These are phyloP conservation scores for Dioscorea dumetorum DNA, from an alignment of 106 monocot genomes.

Conservation along the genomic window DNA sequence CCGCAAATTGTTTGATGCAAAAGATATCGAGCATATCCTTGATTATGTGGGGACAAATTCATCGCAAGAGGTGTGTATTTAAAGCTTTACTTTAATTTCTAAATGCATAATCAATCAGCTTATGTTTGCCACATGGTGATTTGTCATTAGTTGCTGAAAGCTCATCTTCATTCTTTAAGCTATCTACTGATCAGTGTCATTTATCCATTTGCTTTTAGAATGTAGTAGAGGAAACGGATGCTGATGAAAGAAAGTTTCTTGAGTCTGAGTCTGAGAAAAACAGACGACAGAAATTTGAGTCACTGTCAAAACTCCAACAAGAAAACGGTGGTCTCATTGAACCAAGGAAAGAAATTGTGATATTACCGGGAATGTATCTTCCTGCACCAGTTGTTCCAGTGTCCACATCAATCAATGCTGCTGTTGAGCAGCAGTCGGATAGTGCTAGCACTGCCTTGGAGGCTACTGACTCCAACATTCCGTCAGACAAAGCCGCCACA, in stretches of 20 bases:
- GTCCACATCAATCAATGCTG: conserved; percentile 5
- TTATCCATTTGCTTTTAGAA: conserved; percentile 7
- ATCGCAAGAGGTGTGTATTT: conserved; percentile 37
- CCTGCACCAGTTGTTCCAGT: conserved; percentile 9
- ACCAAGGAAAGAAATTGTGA: conserved; percentile 30
- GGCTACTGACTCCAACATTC: background rate
- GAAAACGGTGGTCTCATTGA: conserved; percentile 55
- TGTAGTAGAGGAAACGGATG: conserved; percentile 7
- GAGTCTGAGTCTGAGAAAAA: conserved; percentile 33
- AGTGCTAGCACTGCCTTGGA: background rate
- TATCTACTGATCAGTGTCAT: no score
- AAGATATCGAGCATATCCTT: conserved; percentile 84
- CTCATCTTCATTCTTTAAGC: no score
- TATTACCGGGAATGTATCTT: conserved; percentile 61
- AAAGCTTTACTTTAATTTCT: no score
- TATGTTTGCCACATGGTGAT: no score
- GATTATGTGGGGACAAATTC: conserved; percentile 38
- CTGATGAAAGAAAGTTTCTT: conserved; percentile 28
- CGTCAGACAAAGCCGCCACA: conserved; percentile 9
- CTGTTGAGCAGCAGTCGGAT: conserved; percentile 1
- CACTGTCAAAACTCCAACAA: conserved; percentile 41
- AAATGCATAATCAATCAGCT: no score
- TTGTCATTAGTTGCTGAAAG: no score
- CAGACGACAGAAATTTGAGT: conserved; percentile 41
- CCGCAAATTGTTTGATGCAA: conserved; percentile 62